phyloP scores from a whole-genome alignment of 192 early-diverging fungal species.

The Backusella parvicylindrica region DNA sequence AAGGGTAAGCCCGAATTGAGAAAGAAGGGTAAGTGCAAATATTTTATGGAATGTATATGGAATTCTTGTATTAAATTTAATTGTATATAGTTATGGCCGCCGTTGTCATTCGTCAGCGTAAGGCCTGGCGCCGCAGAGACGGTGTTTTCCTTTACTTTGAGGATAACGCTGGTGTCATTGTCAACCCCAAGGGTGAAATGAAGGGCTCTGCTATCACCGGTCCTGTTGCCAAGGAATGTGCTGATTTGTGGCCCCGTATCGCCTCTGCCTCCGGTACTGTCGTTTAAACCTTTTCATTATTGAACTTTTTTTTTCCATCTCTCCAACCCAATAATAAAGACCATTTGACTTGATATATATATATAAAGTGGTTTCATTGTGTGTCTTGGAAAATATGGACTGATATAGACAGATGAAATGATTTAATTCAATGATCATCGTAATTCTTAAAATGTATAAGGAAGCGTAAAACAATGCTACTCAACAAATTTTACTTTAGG shows the following conservation, averaged over 20 bases:
- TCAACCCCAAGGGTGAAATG: constrained; percentile 68
- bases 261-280: constrained; percentile 87
- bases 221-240: constrained; percentile 99
- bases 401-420: too few species aligned
- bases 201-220: constrained; percentile 98
- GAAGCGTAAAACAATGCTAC: too few species aligned
- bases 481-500: too few species aligned
- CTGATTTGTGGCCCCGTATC: constrained; percentile 99
- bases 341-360: neutral
- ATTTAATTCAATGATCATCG: too few species aligned
- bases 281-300: constrained; percentile 18
- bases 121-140: constrained; percentile 98
- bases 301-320: neutral
- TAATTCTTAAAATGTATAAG: too few species aligned
- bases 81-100: constrained; percentile 85
- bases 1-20: constrained; percentile 99
- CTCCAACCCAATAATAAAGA: neutral
- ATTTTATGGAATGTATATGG: neutral
- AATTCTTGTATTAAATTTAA: neutral
- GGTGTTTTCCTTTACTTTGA: constrained; percentile 99
- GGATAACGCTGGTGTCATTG: constrained; percentile 99
- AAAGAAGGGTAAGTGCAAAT: constrained; percentile 85
- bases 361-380: too few species aligned
- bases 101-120: constrained; percentile 98
- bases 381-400: too few species aligned